These are phyloP conservation scores for Graphilbum fragrans DNA, from an alignment of 2,329 filamentous ascomycete species.

Conservation along the genomic window DNA sequence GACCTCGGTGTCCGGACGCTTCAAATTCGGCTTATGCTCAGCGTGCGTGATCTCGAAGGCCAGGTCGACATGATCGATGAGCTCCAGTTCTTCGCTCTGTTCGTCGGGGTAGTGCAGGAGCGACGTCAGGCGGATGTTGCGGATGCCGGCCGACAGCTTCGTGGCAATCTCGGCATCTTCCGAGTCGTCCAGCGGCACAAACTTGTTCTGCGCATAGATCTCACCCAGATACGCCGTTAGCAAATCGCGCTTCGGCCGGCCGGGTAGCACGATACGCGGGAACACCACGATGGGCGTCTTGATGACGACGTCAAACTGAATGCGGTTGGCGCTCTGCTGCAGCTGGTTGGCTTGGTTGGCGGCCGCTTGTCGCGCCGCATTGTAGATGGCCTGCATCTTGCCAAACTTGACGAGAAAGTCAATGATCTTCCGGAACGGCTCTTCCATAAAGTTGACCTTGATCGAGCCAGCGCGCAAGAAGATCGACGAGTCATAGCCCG, in stretches of 20 bases:
- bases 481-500: slow-evolving; percentile 88
- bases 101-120: slow-evolving; percentile 69
- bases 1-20: slow-evolving; percentile 83
- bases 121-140: slow-evolving; percentile 84
- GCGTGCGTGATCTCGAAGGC: slow-evolving; percentile 87
- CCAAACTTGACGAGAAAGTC: slow-evolving; percentile 98
- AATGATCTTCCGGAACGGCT: slow-evolving; percentile 96
- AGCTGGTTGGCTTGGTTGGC: slow-evolving; percentile 88
- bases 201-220: slow-evolving; percentile 93
- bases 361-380: slow-evolving; percentile 87
- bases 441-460: slow-evolving; percentile 93
- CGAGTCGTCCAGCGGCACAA: slow-evolving; percentile 71
- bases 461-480: slow-evolving; percentile 86
- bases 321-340: slow-evolving; percentile 77
- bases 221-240: slow-evolving; percentile 91
- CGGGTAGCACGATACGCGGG: slow-evolving; percentile 62
- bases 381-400: slow-evolving; percentile 98
- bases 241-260: slow-evolving; percentile 61
- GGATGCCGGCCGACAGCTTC: slow-evolving; percentile 80
- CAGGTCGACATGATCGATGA: slow-evolving; percentile 94
- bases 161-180: slow-evolving; percentile 66
- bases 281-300: slow-evolving; percentile 96
- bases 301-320: slow-evolving; percentile 88
- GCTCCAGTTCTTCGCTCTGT: slow-evolving; percentile 73
- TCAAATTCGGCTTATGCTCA: slow-evolving; percentile 65